phyloP scores from a whole-genome alignment of 1,284 basidiomycete genomes.

The Naganishia liquefaciens region DNA sequence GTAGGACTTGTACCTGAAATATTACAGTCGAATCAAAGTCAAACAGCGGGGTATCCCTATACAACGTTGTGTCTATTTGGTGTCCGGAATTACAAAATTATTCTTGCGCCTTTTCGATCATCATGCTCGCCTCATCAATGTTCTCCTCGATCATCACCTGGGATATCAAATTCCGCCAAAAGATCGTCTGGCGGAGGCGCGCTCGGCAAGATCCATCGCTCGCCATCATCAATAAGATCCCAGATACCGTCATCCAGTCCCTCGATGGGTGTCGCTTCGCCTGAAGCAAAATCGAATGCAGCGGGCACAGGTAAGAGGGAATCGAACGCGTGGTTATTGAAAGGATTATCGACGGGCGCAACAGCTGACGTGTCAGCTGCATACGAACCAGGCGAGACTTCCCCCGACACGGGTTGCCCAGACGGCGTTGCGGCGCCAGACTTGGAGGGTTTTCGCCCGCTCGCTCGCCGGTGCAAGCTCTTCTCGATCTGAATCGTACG shows the following conservation, averaged over 20 bases:
- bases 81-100: neutral
- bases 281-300: neutral
- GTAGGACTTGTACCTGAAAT: conserved; percentile 9
- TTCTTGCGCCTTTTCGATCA: neutral
- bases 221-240: conserved; percentile 20
- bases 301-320: conserved; percentile 2
- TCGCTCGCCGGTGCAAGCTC: conserved; percentile 17
- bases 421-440: conserved; percentile 11
- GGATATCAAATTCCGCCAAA: conserved; percentile 8
- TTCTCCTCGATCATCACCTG: neutral
- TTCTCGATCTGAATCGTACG: conserved; percentile 22
- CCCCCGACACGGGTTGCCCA: neutral
- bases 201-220: conserved; percentile 25
- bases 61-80: neutral
- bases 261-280: neutral
- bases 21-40: neutral
- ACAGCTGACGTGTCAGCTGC: neutral
- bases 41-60: neutral
- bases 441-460: conserved; percentile 4
- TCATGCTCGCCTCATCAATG: neutral
- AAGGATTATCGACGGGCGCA: neutral
- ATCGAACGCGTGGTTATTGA: conserved; percentile 26
- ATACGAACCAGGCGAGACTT: neutral
- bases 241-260: conserved; percentile 17
- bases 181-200: conserved; percentile 19